phyloP scores from a whole-genome alignment of 73 alveolate genomes.

The Effrenium voratum region DNA sequence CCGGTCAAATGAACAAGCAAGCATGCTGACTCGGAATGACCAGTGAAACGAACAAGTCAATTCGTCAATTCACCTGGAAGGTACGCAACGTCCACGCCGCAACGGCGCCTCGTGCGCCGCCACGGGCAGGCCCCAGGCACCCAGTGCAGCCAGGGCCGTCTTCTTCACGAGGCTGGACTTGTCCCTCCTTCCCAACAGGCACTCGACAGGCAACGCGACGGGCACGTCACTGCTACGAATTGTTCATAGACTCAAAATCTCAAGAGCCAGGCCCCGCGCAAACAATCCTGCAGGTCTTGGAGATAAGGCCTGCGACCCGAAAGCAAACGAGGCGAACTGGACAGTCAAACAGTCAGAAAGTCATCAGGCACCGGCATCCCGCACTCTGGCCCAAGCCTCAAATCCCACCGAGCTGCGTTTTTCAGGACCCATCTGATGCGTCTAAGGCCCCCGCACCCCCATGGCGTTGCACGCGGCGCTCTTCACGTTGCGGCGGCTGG shows the following conservation, averaged over 20 bases:
- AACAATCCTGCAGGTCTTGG: constrained; percentile 38
- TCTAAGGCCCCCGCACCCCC: constrained; percentile 1
- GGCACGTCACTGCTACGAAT: neutral
- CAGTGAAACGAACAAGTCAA: too few species aligned
- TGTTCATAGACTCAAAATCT: neutral
- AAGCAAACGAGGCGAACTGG: neutral
- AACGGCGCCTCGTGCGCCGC: constrained; percentile 35
- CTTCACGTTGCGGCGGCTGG: constrained; percentile 93
- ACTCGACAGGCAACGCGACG: neutral
- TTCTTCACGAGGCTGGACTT: constrained; percentile 79
- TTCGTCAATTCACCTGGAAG: too few species aligned
- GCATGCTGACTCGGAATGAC: too few species aligned
- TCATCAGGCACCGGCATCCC: neutral
- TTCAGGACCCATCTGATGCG: neutral
- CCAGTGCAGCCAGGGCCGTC: constrained; percentile 43
- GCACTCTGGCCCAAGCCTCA: constrained; percentile 1
- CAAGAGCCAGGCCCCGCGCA: constrained; percentile 19
- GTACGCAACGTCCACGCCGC: too few species aligned
- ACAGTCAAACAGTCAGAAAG: neutral
- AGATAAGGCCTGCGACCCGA: constrained; percentile 23
- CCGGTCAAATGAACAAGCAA: too few species aligned
- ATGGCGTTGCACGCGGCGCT: constrained; percentile 79
- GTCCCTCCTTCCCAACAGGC: constrained; percentile 17
- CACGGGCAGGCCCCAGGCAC: constrained; percentile 51
- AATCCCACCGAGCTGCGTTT: neutral